phyloP scores from a whole-genome alignment of 1,139 yeast species.

The Scheffersomyces insectosa region DNA sequence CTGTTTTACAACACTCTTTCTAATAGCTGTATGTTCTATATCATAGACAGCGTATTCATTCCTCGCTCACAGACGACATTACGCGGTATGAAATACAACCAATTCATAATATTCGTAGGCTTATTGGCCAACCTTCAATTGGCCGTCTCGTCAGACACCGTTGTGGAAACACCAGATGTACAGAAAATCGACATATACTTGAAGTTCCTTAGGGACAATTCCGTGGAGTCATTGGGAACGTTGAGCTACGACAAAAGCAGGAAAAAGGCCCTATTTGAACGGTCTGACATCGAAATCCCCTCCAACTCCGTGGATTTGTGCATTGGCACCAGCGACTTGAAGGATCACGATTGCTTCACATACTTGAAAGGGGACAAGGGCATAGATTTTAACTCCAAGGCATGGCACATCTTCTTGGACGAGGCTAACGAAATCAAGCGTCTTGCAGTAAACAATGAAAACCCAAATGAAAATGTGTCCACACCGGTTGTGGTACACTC shows the following conservation, averaged over 20 bases:
- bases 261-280: constrained; percentile 3
- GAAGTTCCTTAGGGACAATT: constrained; percentile 10
- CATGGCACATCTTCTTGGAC: constrained; percentile 12
- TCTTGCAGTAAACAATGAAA: constrained; percentile 1
- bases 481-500: constrained; percentile 8
- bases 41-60: too few species aligned
- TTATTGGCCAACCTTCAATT: too few species aligned
- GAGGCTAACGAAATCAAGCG: constrained; percentile 12
- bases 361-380: constrained; percentile 12
- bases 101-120: too few species aligned
- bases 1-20: too few species aligned
- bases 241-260: constrained; percentile 11
- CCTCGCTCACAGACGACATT: too few species aligned
- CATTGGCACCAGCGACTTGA: constrained; percentile 31
- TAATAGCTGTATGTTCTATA: too few species aligned
- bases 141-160: too few species aligned
- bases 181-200: constrained; percentile 5
- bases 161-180: too few species aligned
- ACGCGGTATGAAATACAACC: too few species aligned
- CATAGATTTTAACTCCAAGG: constrained; percentile 3
- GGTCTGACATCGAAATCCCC: not conserved
- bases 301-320: constrained; percentile 21
- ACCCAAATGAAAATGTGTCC: not conserved
- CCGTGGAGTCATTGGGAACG: constrained; percentile 14
- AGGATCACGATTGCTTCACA: constrained; percentile 33